phyloP scores from a whole-genome alignment of 202 grass and related monocot genomes.

The Schoenoplectus triqueter region DNA sequence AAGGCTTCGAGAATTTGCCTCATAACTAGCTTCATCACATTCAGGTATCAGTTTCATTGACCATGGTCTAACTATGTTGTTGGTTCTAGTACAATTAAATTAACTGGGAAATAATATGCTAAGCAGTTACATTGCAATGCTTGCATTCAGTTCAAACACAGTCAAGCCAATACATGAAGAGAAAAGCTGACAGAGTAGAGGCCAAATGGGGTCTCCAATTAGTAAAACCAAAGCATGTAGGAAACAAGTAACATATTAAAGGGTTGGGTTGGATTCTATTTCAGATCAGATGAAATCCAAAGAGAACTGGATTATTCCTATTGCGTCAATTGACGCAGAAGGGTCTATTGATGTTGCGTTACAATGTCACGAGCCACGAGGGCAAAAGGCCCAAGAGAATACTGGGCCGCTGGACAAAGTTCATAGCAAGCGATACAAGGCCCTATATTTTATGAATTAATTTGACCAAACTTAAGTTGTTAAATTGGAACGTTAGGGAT shows the following conservation, averaged over 20 bases:
- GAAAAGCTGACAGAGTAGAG: conserved; percentile 48
- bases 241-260: conserved; percentile 36
- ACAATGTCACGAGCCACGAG: too few species aligned
- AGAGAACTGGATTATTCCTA: background rate
- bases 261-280: background rate
- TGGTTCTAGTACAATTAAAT: background rate
- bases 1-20: conserved; percentile 59
- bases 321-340: too few species aligned
- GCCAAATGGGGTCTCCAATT: conserved; percentile 35
- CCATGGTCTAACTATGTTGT: background rate
- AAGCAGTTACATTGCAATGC: background rate
- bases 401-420: too few species aligned
- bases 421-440: too few species aligned
- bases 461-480: too few species aligned
- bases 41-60: conserved; percentile 50
- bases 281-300: background rate
- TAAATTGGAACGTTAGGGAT: too few species aligned
- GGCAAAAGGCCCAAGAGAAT: too few species aligned
- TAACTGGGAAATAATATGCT: conserved; percentile 19
- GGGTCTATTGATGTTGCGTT: too few species aligned
- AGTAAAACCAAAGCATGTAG: conserved; percentile 46
- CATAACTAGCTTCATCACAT: conserved; percentile 57
- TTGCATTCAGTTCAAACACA: conserved; percentile 62
- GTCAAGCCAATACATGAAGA: conserved; percentile 75
- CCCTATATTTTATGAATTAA: too few species aligned